Base-by-base conservation (phyloP, 108 stramenopile genomes). In the Skeletonema potamos region DNA sequence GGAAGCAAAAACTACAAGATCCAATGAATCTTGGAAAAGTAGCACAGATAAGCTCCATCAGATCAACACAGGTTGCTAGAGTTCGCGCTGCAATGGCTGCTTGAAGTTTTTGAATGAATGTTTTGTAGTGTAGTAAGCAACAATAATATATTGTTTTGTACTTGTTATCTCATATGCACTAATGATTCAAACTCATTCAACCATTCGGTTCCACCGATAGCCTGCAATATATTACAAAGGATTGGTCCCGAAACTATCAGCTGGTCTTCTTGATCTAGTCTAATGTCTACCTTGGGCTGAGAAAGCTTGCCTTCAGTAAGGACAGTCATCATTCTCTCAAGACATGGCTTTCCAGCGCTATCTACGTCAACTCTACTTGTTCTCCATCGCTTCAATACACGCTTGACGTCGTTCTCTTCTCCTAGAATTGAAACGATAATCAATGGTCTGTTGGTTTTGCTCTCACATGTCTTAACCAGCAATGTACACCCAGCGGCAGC, bases 341-440 rank as follows among this genome's bases (percentile, higher is more conserved):
- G 62, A 54, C 92, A 93, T 27, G 92, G 83, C 32, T 72, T 74
- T 6, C 83, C 86, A 41, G 75, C 76, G n/a, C 86, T 85, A 62
- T 93, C 88, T 9, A 90, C 81, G 68, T 93, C 92, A 15, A 93
- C 92, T 22, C 67, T 58, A 58, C 86, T 87, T 26, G 84, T 87
- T 62, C 92, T 68, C 92, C 92, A 93, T 63, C 79, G 70, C 62
- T 93, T 93, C 46, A 92, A 30, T 33, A 92, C 77, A n/a, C 62
- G 28, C 62, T 68, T 71, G 6, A 72, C 76, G 30, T 30, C 67
- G 27, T 33, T 33, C 58, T 65, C 61, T 33, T 71, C 60, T 8
- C 87, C 91, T 1, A 87, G 37, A 22, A 92, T 32, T 15, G 60
- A 87, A 9, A 89, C 88, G 15, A 84, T 1, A 48, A 92, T 89